These are phyloP conservation scores for Dillenia turbinata DNA, from an alignment of 164 flowering plant genomes.

Conservation along the genomic window DNA sequence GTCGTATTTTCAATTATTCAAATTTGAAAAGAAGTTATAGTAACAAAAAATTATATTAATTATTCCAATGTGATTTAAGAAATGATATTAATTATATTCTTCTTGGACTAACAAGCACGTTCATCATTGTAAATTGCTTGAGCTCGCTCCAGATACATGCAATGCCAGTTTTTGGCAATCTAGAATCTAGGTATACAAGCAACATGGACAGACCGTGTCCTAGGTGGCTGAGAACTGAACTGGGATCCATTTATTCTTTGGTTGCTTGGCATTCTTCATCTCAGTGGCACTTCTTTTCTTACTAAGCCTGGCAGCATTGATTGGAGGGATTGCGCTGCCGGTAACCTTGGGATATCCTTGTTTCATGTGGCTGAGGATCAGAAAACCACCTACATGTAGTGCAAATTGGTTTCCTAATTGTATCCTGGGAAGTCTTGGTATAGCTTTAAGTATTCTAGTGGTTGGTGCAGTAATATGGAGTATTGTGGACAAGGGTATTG, in stretches of 20 bases:
- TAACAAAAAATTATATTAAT: too few relatives aligned
- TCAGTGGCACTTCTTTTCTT: constrained; percentile 70
- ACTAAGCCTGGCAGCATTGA: constrained; percentile 34
- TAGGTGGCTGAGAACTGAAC: constrained; percentile 38
- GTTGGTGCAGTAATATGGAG: constrained; percentile 28
- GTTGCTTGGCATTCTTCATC: constrained; percentile 41
- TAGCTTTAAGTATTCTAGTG: constrained; percentile 27
- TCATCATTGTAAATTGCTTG: constrained; percentile 38
- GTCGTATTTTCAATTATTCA: too few relatives aligned
- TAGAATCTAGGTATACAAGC: constrained; percentile 39
- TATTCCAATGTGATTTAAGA: too few relatives aligned
- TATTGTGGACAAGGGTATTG: constrained; percentile 29
- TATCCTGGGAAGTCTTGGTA: constrained; percentile 35
- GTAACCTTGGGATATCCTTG: constrained; percentile 49
- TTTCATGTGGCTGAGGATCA: constrained; percentile 51
- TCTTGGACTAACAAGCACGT: constrained; percentile 44
- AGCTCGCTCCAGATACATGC: constrained; percentile 64
- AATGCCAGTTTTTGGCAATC: constrained; percentile 68
- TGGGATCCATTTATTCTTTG: constrained; percentile 40
- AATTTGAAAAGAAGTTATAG: too few relatives aligned
- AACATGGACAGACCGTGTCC: constrained; percentile 48
- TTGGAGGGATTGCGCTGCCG: constrained; percentile 43
- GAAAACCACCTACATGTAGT: constrained; percentile 18
- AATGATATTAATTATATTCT: constrained; percentile 4
- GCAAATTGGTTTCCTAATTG: constrained; percentile 32